Conservation (phyloP, 2,329 filamentous ascomycete genomes). For the Cordyceps javanica region DNA sequence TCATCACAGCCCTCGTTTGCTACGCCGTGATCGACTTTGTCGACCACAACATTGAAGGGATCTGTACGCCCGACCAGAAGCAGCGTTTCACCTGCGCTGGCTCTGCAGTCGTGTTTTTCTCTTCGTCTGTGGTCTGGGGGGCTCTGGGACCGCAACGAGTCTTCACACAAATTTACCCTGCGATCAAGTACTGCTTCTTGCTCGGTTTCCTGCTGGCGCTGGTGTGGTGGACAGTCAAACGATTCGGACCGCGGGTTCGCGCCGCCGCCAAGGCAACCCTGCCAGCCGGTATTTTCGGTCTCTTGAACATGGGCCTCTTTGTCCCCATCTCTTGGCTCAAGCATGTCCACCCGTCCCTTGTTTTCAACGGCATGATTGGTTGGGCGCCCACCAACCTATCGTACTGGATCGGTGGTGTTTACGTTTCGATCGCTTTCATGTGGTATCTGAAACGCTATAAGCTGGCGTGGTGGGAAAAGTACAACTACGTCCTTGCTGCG, state of each 20-base stretch:
- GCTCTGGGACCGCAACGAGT: conserved; percentile 25
- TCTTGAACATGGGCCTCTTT: conserved; percentile 18
- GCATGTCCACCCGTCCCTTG: conserved; percentile 34
- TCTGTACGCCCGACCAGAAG: conserved; percentile 26
- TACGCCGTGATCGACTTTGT: conserved; percentile 34
- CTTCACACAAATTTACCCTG: conserved; percentile 24
- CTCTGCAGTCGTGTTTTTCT: conserved; percentile 28
- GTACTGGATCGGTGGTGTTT: conserved; percentile 37
- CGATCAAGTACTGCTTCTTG: conserved; percentile 15
- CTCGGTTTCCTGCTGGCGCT: conserved; percentile 25
- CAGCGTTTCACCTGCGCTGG: conserved; percentile 26
- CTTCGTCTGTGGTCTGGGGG: conserved; percentile 26
- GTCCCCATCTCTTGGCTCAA: conserved; percentile 23
- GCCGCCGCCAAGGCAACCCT: neutral
- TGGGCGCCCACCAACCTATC: conserved; percentile 38
- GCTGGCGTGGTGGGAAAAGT: conserved; percentile 39
- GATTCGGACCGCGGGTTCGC: conserved; percentile 40
- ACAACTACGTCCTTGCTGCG: conserved; percentile 38
- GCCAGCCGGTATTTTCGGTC: conserved; percentile 14
- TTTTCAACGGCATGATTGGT: conserved; percentile 34
- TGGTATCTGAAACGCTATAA: conserved; percentile 33
- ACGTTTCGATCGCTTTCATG: conserved; percentile 36
- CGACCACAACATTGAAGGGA: conserved; percentile 24
- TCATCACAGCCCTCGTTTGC: conserved; percentile 33
- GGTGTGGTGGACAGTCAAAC: conserved; percentile 54